These are phyloP conservation scores for Cryptococcus jaspeensis DNA, from an alignment of 1,284 basidiomycete genomes.

Conservation along the genomic window DNA sequence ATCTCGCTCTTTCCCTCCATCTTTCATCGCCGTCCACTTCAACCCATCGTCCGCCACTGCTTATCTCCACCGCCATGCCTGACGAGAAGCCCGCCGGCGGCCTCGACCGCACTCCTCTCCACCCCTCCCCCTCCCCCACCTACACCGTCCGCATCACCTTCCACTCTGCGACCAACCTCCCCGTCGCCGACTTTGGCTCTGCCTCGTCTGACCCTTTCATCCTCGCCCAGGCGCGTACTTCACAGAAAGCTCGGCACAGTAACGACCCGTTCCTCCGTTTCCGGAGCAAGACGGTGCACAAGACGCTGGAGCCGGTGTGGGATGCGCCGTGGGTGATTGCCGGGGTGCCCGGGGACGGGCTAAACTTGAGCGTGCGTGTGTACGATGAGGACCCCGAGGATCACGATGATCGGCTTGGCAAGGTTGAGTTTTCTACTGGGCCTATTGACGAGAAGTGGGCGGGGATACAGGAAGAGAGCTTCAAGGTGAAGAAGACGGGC, in stretches of 20 bases:
- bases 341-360: slow-evolving; percentile 53
- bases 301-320: slow-evolving; percentile 52
- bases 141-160: slow-evolving; percentile 55
- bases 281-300: slow-evolving; percentile 52
- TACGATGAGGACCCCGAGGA: slow-evolving; percentile 55
- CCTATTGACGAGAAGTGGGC: slow-evolving; percentile 29
- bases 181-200: slow-evolving; percentile 51
- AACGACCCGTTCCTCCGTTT: slow-evolving; percentile 49
- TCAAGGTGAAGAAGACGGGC: slow-evolving; percentile 50
- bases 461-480: slow-evolving; percentile 28
- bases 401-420: slow-evolving; percentile 55
- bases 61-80: neutral
- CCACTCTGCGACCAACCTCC: slow-evolving; percentile 52
- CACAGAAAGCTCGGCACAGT: slow-evolving; percentile 29
- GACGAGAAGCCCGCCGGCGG: slow-evolving; percentile 36
- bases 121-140: slow-evolving; percentile 24
- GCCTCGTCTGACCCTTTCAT: slow-evolving; percentile 54
- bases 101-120: slow-evolving; percentile 35
- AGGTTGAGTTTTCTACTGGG: slow-evolving; percentile 36
- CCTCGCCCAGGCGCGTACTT: slow-evolving; percentile 40
- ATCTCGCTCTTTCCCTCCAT: too few species aligned
- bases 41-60: neutral
- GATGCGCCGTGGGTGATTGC: slow-evolving; percentile 54
- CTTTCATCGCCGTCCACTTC: too few species aligned
- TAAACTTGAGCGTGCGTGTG: slow-evolving; percentile 48